phyloP scores from a whole-genome alignment of 2,329 filamentous ascomycete species.

The Stemphylium lycopersici region DNA sequence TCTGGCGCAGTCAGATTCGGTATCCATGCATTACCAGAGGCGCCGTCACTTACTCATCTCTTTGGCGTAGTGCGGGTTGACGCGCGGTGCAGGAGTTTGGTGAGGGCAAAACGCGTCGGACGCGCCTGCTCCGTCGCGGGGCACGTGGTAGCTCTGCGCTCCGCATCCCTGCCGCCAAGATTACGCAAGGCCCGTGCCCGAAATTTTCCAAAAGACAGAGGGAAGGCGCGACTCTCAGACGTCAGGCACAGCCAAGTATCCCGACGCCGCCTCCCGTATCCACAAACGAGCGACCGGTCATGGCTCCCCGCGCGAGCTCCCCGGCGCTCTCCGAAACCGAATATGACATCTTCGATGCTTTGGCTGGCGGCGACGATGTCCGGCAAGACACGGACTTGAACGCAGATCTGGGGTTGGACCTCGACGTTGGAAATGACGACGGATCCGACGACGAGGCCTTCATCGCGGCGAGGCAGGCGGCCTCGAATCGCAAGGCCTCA shows the following conservation, averaged over 20 bases:
- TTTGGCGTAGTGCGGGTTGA: constrained; percentile 13
- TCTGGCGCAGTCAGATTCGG: constrained; percentile 26
- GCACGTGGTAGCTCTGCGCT: constrained; percentile 20
- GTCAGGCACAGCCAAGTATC: constrained; percentile 14
- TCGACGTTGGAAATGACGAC: constrained; percentile 60
- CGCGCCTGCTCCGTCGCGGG: constrained; percentile 31
- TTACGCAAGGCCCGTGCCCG: constrained; percentile 29
- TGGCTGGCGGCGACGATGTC: constrained; percentile 67
- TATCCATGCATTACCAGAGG: background rate
- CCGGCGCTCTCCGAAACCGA: constrained; percentile 88
- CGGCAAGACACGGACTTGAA: constrained; percentile 48
- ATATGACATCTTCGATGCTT: constrained; percentile 82
- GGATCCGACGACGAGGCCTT: constrained; percentile 77
- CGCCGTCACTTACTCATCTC: constrained; percentile 26
- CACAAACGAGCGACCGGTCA: constrained; percentile 46
- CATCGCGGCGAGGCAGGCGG: constrained; percentile 85
- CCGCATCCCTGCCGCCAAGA: constrained; percentile 33
- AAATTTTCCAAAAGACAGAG: constrained; percentile 24
- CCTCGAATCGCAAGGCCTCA: constrained; percentile 82
- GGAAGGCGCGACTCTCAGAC: constrained; percentile 4
- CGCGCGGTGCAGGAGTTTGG: constrained; percentile 11
- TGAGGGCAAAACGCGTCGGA: constrained; percentile 39
- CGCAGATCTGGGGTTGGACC: constrained; percentile 46
- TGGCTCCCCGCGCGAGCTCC: constrained; percentile 77
- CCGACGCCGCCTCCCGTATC: constrained; percentile 11